phyloP scores from a whole-genome alignment of 306 rosid genomes.

The peach (Prunus persica) region DNA sequence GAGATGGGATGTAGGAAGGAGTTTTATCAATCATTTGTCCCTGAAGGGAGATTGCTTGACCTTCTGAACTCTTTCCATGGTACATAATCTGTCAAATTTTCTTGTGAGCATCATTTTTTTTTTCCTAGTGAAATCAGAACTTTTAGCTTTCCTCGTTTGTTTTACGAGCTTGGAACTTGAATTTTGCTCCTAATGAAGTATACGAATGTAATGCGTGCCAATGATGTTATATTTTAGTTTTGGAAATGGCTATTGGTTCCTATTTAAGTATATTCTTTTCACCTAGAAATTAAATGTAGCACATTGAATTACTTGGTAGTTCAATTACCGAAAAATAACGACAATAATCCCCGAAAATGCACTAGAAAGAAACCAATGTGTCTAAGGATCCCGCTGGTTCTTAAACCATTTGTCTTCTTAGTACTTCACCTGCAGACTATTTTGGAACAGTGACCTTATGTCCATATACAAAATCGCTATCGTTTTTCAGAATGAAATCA shows the following conservation, averaged over 20 bases:
- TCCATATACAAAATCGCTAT: too few species aligned
- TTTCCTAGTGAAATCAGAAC: neutral
- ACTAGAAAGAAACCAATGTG: too few species aligned
- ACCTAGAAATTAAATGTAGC: too few species aligned
- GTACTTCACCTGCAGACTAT: too few species aligned
- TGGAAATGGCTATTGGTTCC: neutral
- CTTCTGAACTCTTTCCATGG: neutral
- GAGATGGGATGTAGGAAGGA: neutral
- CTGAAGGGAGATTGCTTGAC: neutral
- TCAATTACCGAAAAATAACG: too few species aligned
- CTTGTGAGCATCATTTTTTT: neutral
- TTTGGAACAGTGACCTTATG: too few species aligned
- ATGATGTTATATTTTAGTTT: neutral
- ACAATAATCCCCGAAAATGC: too few species aligned
- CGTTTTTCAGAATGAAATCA: too few species aligned
- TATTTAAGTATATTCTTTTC: too few species aligned
- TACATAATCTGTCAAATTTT: constrained; percentile 6
- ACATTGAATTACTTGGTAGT: too few species aligned
- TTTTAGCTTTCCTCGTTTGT: neutral
- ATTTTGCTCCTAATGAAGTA: neutral
- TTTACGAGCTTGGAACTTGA: constrained; percentile 4
- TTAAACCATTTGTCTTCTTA: too few species aligned
- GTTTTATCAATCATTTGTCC: neutral
- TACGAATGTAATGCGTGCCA: neutral
- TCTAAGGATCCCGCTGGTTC: too few species aligned